Conservation (phyloP, 352 stramenopile species). For the Blastocystis sp. region DNA sequence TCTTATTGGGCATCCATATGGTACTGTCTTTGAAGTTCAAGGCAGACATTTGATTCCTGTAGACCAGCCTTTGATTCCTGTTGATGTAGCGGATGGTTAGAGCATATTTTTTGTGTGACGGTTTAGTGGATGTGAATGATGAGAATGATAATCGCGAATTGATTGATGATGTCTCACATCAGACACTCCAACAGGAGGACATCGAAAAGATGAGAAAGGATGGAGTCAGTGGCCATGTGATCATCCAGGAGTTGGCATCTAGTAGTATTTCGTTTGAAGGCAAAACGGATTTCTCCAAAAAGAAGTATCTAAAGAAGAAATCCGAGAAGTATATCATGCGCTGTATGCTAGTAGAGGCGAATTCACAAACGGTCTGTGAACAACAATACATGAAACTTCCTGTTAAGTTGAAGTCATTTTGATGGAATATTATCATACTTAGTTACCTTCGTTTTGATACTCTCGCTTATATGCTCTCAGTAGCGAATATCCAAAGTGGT, state of each 20-base stretch:
- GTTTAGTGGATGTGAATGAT: constrained; percentile 58
- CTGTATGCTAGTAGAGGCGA: constrained; percentile 59
- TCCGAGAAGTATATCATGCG: constrained; percentile 64
- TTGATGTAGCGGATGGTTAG: constrained; percentile 54
- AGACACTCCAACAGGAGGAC: constrained; percentile 62
- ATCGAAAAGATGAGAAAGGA: constrained; percentile 58
- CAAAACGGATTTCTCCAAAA: constrained; percentile 64
- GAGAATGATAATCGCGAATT: constrained; percentile 62
- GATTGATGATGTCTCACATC: constrained; percentile 33
- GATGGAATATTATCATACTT: background rate
- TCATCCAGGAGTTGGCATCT: constrained; percentile 60
- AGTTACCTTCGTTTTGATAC: constrained; percentile 63
- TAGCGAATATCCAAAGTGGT: constrained; percentile 57
- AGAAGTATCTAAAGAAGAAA: constrained; percentile 64
- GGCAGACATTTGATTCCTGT: constrained; percentile 58
- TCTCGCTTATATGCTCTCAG: constrained; percentile 62
- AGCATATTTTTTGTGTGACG: background rate
- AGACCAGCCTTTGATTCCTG: constrained; percentile 29
- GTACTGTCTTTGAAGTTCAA: constrained; percentile 55
- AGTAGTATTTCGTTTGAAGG: constrained; percentile 61
- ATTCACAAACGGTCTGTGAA: constrained; percentile 56
- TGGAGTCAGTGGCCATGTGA: constrained; percentile 59
- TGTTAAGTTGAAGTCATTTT: constrained; percentile 54
- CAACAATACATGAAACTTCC: constrained; percentile 62
- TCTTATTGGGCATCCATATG: constrained; percentile 44